phyloP scores from a whole-genome alignment of 2,329 filamentous ascomycete species.

The Chrysosporium keratinophilum region DNA sequence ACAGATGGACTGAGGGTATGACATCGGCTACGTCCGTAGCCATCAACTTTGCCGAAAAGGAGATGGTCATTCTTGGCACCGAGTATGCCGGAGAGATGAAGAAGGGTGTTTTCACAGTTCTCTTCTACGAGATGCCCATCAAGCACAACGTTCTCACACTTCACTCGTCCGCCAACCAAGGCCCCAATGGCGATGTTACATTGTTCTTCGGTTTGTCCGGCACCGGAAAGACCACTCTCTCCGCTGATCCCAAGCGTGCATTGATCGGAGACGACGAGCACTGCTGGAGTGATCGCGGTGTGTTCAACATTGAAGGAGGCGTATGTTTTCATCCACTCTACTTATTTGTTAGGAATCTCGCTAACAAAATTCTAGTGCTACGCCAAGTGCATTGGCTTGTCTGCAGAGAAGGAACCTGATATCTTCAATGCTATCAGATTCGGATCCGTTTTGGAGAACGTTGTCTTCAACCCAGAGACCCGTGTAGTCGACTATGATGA shows the following conservation, averaged over 20 bases:
- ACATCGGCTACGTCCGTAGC: slow-evolving; percentile 95
- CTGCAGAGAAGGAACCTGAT: slow-evolving; percentile 97
- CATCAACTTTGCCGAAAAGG: slow-evolving; percentile 98
- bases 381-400: slow-evolving; percentile 95
- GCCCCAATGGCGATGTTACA: slow-evolving; percentile 85
- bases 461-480: slow-evolving; percentile 86
- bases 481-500: slow-evolving; percentile 95
- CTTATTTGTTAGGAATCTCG: slow-evolving; percentile 1
- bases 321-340: slow-evolving; percentile 21
- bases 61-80: slow-evolving; percentile 99
- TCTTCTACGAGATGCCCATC: slow-evolving; percentile 99
- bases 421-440: slow-evolving; percentile 94
- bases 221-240: slow-evolving; percentile 96
- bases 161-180: slow-evolving; percentile 97
- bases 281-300: slow-evolving; percentile 93
- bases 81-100: slow-evolving; percentile 98
- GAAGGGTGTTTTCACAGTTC: slow-evolving; percentile 96
- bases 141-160: slow-evolving; percentile 98
- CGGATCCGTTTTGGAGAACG: slow-evolving; percentile 95
- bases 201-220: slow-evolving; percentile 99
- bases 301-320: slow-evolving; percentile 99
- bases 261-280: slow-evolving; percentile 98
- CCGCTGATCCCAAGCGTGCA: slow-evolving; percentile 89
- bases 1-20: slow-evolving; percentile 97
- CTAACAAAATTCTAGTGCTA: slow-evolving; percentile 53